Evolutionary conservation across 1,284 basidiomycete species (phyloP).

Genomic region (Puccinia horiana): DNA sequence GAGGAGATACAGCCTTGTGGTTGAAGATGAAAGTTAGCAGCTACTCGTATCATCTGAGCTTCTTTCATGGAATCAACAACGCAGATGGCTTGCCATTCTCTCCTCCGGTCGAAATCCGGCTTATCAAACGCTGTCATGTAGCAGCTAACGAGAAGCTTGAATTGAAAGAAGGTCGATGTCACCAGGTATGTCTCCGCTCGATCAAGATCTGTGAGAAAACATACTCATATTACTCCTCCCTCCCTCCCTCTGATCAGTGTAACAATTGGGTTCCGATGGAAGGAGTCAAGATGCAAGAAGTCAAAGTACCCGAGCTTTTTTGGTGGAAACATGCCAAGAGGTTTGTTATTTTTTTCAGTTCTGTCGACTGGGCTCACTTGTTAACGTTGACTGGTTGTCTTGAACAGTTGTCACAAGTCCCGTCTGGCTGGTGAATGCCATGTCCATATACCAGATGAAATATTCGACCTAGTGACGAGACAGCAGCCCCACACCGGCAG

Average conservation of each 20-base stretch:
- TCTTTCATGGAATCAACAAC: conserved; percentile 53
- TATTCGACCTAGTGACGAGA: conserved; percentile 41
- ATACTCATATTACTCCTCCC: not conserved
- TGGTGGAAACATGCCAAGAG: conserved; percentile 45
- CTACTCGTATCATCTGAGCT: conserved; percentile 59
- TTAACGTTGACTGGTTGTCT: not conserved
- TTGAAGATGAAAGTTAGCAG: conserved; percentile 75
- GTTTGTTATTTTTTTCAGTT: not conserved
- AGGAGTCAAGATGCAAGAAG: conserved; percentile 69
- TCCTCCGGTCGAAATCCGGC: conserved; percentile 70
- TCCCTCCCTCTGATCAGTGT: conserved; percentile 59
- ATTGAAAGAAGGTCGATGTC: conserved; percentile 72
- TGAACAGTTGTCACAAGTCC: conserved; percentile 47
- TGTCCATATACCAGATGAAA: conserved; percentile 46
- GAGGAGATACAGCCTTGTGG: conserved; percentile 69
- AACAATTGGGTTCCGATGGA: conserved; percentile 70
- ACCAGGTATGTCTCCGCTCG: conserved; percentile 60
- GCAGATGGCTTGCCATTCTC: conserved; percentile 69
- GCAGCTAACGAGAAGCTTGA: conserved; percentile 66
- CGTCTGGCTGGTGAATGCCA: conserved; percentile 43
- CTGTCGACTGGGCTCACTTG: not conserved
- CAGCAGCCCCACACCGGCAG: not conserved
- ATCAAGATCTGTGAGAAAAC: not conserved
- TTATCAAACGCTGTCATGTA: conserved; percentile 60
- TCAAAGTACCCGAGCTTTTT: conserved; percentile 64